Percentiles rank a stretch among this genome's conserved stretches.
These are phyloP conservation scores for Fusarium mangiferae DNA, from an alignment of 2,329 filamentous ascomycete species.

Conservation along the genomic window DNA sequence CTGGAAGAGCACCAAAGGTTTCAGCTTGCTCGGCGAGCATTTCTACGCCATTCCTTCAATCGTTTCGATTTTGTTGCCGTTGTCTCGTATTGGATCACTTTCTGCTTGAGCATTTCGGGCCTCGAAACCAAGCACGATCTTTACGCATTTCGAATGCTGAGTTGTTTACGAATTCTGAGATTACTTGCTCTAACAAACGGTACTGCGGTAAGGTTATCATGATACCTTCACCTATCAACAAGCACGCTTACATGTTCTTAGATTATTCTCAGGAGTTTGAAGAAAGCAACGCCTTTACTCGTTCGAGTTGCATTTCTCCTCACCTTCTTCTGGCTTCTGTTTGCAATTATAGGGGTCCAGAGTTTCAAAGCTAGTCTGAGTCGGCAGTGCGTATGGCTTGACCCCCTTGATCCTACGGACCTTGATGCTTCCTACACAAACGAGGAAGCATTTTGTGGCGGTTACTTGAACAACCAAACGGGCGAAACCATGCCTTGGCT, in stretches of 20 bases:
- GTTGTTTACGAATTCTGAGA: slow-evolving; percentile 90
- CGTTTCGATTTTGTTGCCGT: slow-evolving; percentile 94
- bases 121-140: slow-evolving; percentile 77
- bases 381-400: slow-evolving; percentile 82
- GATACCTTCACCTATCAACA: not conserved
- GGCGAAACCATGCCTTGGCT: slow-evolving; percentile 75
- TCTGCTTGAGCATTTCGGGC: slow-evolving; percentile 75
- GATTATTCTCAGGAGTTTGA: slow-evolving; percentile 94
- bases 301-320: slow-evolving; percentile 95
- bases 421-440: slow-evolving; percentile 69
- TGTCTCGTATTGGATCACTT: slow-evolving; percentile 93
- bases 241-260: slow-evolving; percentile 48
- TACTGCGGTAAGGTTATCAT: slow-evolving; percentile 74
- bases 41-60: slow-evolving; percentile 95
- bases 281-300: slow-evolving; percentile 91
- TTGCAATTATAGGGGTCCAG: slow-evolving; percentile 96
- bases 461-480: slow-evolving; percentile 73
- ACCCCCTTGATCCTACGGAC: slow-evolving; percentile 68
- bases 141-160: slow-evolving; percentile 96
- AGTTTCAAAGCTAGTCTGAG: slow-evolving; percentile 89
- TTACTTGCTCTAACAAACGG: slow-evolving; percentile 93
- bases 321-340: slow-evolving; percentile 96
- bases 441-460: slow-evolving; percentile 83
- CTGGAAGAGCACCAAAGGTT: slow-evolving; percentile 82
- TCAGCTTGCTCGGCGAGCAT: slow-evolving; percentile 89